A percentile compares a stretch with the other conserved stretches of the same genome.
These are phyloP conservation scores for Selaginella tamariscina DNA, from an alignment of 75 land plant genomes.

Conservation along the genomic window DNA sequence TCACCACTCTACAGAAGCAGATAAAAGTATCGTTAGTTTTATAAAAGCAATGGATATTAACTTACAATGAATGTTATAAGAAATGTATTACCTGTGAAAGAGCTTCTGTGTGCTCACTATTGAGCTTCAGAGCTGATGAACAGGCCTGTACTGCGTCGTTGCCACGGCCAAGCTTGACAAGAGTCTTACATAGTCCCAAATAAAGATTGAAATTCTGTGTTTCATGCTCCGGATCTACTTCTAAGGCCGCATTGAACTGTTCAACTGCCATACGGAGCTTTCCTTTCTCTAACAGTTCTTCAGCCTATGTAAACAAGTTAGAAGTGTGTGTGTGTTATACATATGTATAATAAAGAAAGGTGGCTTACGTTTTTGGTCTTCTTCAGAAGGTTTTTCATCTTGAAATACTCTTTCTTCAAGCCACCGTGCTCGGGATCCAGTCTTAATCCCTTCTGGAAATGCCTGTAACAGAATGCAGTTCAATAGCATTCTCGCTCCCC, in stretches of 20 bases:
- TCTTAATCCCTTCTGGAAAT: constrained; percentile 88
- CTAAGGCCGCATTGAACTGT: constrained; percentile 67
- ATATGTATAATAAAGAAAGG: background rate
- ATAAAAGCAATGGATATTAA: background rate
- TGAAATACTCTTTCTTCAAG: constrained; percentile 93
- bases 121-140: constrained; percentile 56
- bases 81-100: constrained; percentile 51
- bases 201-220: constrained; percentile 81
- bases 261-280: constrained; percentile 85
- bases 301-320: constrained; percentile 42
- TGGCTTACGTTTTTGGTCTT: constrained; percentile 73
- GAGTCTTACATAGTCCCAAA: constrained; percentile 76
- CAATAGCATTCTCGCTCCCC: background rate
- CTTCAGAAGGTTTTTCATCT: constrained; percentile 78
- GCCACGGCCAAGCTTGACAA: constrained; percentile 90
- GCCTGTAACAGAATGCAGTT: constrained; percentile 36
- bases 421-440: constrained; percentile 90
- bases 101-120: constrained; percentile 75
- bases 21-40: constrained; percentile 4
- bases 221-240: constrained; percentile 61
- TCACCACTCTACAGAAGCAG: constrained; percentile 66
- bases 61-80: constrained; percentile 5
- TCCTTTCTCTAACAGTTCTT: constrained; percentile 72
- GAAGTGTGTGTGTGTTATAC: background rate
- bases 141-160: constrained; percentile 81